phyloP scores from a whole-genome alignment of 768 basidiomycete genomes.

The Gloeostereum incarnatum region DNA sequence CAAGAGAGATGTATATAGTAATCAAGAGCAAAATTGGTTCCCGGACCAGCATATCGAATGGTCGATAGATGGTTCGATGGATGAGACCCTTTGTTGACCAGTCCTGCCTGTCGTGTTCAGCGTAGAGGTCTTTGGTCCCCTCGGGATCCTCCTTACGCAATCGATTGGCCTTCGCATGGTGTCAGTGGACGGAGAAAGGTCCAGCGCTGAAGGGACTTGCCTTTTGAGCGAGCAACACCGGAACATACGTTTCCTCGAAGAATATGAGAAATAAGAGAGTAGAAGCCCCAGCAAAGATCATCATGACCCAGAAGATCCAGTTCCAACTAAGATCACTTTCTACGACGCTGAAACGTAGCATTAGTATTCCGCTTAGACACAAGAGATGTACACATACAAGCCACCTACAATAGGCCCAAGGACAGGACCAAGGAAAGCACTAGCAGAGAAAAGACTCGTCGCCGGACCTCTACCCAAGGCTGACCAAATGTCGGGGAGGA shows the following conservation, averaged over 20 bases:
- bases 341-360: constrained; percentile 30
- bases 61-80: constrained; percentile 28
- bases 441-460: constrained; percentile 45
- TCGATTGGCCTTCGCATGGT: constrained; percentile 20
- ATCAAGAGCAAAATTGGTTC: constrained; percentile 43
- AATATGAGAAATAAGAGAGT: constrained; percentile 32
- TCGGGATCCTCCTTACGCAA: constrained; percentile 26
- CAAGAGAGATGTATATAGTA: constrained; percentile 37
- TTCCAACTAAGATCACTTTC: constrained; percentile 44
- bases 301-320: constrained; percentile 66
- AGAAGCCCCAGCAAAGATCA: constrained; percentile 50
- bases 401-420: constrained; percentile 55
- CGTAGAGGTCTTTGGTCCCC: constrained; percentile 8
- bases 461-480: constrained; percentile 42
- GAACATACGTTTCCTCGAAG: constrained; percentile 63
- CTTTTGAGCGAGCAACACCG: constrained; percentile 43
- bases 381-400: constrained; percentile 28
- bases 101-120: constrained; percentile 25
- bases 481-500: constrained; percentile 51
- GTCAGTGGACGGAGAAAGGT: constrained; percentile 7
- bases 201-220: constrained; percentile 9
- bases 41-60: constrained; percentile 37
- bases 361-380: neutral
- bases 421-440: constrained; percentile 54
- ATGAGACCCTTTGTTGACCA: constrained; percentile 20